Evolutionary conservation across 371 early-diverging fungal genomes (phyloP), one percentile per base, ranked within the genome.

Genomic region (Mortierella sp.): DNA sequence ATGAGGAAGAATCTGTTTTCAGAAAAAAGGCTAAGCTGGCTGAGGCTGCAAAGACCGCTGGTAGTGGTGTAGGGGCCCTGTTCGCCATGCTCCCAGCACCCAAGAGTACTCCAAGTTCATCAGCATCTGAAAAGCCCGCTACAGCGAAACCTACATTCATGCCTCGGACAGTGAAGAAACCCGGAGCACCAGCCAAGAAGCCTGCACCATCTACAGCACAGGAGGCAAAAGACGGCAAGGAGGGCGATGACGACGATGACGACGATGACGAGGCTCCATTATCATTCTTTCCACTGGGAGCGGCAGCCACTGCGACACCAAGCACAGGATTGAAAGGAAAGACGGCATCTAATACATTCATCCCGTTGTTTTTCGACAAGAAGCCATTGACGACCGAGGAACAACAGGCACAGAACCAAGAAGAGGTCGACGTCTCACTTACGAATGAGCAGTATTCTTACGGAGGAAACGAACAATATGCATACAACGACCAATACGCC

Each of bases 61-160:
- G 67, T 25, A 46, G 44, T 17, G 76, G 76, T 5, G 71, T 71
- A 1, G 55, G 54, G 4, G 71, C 65, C 3, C 62, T 83, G 29
- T 81, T 79, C 10, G 80, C 71, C 31, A 77, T 83, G 51, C 66
- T 83, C 0, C 84, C 84, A 12, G 80, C 84, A 27, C 84, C 84
- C 17, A 83, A 82, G 63, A 71, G 78, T 54, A 34, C 34, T 24
- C 31, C 58, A 21, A 41, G 59, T 10, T 3, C 57, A 43, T 54
- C 56, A 39, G 31, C 50, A 34, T 13, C 60, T 37, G 44, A 49
- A 16, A 57, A 46, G 3, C 29, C 60, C 27, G 58, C 52, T 7
- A 14, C 66, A 28, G 61, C 55, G 10, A 65, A 82, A 41, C 41
- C 82, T 28, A 67, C 72, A 46, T 78, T 82, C 31, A 69, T 82